Percentiles rank a stretch among this genome's conserved stretches.
These are phyloP conservation scores for Canna indica DNA, from an alignment of 176 grass and related monocot species.

Conservation along the genomic window DNA sequence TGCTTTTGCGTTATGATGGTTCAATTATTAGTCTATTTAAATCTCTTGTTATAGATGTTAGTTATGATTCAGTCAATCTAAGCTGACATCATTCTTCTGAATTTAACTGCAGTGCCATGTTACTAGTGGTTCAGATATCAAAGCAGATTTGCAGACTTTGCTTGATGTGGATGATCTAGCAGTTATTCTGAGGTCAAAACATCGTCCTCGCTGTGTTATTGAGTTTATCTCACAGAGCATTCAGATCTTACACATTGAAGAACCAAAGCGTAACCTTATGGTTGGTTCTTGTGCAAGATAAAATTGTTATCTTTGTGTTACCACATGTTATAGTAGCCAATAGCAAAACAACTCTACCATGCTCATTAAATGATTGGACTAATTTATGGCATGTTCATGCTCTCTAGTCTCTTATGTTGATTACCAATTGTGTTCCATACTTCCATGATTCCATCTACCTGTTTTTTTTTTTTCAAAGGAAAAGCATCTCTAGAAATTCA, in stretches of 20 bases:
- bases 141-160: constrained; percentile 52
- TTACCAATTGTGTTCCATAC: not conserved
- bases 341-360: not conserved
- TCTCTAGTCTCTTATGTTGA: not conserved
- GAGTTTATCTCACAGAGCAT: constrained; percentile 80
- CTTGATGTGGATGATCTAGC: constrained; percentile 65
- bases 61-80: not conserved
- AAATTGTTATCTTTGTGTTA: not conserved
- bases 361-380: not conserved
- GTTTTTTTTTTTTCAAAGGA: too few relatives aligned
- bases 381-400: not conserved
- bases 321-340: not conserved
- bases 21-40: not conserved
- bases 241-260: constrained; percentile 54
- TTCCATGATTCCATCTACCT: not conserved
- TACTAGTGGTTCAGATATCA: constrained; percentile 49
- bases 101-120: constrained; percentile 68
- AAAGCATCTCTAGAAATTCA: too few relatives aligned
- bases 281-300: constrained; percentile 25
- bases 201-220: constrained; percentile 65
- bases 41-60: not conserved
- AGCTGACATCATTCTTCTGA: not conserved
- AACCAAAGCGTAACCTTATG: constrained; percentile 52
- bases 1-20: not conserved
- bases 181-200: constrained; percentile 56